Evolutionary conservation across 805 yeast species (phyloP).

Genomic region (Teunomyces lycoperdinae): DNA sequence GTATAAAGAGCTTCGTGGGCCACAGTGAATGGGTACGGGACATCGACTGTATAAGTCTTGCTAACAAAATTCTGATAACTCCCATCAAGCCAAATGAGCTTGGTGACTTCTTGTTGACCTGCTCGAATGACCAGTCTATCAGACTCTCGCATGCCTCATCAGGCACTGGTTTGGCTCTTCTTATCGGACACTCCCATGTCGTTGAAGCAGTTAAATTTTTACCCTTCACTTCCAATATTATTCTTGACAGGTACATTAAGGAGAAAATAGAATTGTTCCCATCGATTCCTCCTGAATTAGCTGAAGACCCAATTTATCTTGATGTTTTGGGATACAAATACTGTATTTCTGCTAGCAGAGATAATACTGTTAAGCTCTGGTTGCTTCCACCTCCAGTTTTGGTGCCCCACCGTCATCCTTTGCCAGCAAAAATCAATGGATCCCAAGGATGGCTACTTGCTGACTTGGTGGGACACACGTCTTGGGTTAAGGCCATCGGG

Average conservation of each 20-base stretch:
- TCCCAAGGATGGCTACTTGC: slow-evolving; percentile 60
- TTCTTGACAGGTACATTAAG: slow-evolving; percentile 45
- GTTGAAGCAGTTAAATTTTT: slow-evolving; percentile 70
- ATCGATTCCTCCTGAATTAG: slow-evolving; percentile 29
- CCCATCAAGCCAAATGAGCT: slow-evolving; percentile 23
- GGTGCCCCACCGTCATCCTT: slow-evolving; percentile 53
- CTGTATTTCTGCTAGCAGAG: slow-evolving; percentile 78
- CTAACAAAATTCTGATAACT: slow-evolving; percentile 12
- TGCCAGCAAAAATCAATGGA: slow-evolving; percentile 48
- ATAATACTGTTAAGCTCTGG: slow-evolving; percentile 74
- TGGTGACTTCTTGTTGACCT: slow-evolving; percentile 63
- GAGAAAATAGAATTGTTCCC: slow-evolving; percentile 30
- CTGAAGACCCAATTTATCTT: slow-evolving; percentile 24
- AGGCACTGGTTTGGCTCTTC: slow-evolving; percentile 64
- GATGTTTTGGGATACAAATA: slow-evolving; percentile 58
- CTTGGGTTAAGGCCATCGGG: slow-evolving; percentile 75
- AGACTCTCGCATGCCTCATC: slow-evolving; percentile 63
- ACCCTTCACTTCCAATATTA: slow-evolving; percentile 48
- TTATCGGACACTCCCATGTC: slow-evolving; percentile 81
- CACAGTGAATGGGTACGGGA: slow-evolving; percentile 89
- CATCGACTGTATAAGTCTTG: slow-evolving; percentile 41
- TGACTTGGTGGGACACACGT: slow-evolving; percentile 69
- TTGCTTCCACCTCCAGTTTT: slow-evolving; percentile 62
- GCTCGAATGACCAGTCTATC: slow-evolving; percentile 76
- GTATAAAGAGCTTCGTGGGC: slow-evolving; percentile 63